These are phyloP conservation scores for Silybum marianum DNA, from an alignment of 129 eudicot species.

Conservation along the genomic window DNA sequence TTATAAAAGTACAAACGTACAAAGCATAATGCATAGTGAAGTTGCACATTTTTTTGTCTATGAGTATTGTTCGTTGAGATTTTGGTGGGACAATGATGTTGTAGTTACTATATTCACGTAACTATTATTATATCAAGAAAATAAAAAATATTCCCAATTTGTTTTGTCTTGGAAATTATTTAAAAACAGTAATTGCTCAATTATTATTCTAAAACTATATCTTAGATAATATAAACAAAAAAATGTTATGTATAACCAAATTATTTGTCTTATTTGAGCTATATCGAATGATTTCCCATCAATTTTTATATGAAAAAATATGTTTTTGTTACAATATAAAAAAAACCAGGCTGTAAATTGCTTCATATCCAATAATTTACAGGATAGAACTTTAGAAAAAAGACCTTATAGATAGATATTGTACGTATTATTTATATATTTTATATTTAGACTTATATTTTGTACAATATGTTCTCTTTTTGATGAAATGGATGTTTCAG, in stretches of 20 bases:
- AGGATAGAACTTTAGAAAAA: neutral
- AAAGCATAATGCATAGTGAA: constrained; percentile 8
- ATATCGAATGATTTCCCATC: neutral
- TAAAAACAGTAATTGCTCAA: neutral
- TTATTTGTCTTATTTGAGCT: neutral
- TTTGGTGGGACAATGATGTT: constrained; percentile 9
- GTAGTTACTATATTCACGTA: neutral
- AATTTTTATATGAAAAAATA: neutral
- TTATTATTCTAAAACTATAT: neutral
- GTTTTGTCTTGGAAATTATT: constrained; percentile 5
- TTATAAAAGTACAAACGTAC: constrained; percentile 16
- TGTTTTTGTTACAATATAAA: neutral
- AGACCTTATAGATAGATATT: no score
- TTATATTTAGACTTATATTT: neutral
- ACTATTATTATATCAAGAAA: neutral
- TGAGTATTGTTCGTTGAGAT: constrained; percentile 6
- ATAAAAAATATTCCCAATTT: constrained; percentile 3
- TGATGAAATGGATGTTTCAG: neutral
- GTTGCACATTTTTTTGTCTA: neutral
- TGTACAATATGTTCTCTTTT: neutral
- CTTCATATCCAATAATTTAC: neutral
- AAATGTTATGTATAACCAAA: neutral
- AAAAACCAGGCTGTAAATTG: neutral
- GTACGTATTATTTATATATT: neutral
- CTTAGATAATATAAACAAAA: neutral